These are phyloP conservation scores for Anthracocystis setariae DNA, from an alignment of 1,284 basidiomycete species.

Conservation along the genomic window DNA sequence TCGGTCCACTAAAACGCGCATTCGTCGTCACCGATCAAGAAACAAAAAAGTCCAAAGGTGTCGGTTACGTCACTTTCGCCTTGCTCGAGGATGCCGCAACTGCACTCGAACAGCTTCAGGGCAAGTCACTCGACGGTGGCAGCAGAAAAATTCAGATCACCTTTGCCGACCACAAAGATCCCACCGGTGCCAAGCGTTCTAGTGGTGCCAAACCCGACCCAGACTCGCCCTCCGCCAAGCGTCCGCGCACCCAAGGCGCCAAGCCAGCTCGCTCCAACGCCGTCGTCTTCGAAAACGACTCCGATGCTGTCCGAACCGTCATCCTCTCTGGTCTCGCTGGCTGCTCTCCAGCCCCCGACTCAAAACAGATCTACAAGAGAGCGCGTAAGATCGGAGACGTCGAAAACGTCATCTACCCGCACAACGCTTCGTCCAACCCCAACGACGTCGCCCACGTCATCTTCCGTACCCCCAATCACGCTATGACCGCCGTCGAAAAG, in stretches of 20 bases:
- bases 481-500: slow-evolving; percentile 79
- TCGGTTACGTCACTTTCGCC: slow-evolving; percentile 96
- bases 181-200: slow-evolving; percentile 41
- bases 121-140: slow-evolving; percentile 59
- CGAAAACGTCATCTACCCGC: slow-evolving; percentile 59
- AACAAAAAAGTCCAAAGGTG: slow-evolving; percentile 87
- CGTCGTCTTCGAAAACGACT: slow-evolving; percentile 43
- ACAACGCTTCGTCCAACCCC: slow-evolving; percentile 34
- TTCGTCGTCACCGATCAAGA: slow-evolving; percentile 87
- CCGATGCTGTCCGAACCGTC: slow-evolving; percentile 62
- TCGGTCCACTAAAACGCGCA: slow-evolving; percentile 91
- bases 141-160: slow-evolving; percentile 60
- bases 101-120: slow-evolving; percentile 61
- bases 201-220: slow-evolving; percentile 22
- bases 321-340: slow-evolving; percentile 58
- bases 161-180: slow-evolving; percentile 55
- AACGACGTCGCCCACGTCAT: slow-evolving; percentile 75
- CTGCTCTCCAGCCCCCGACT: slow-evolving; percentile 57
- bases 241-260: slow-evolving; percentile 21
- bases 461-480: slow-evolving; percentile 78
- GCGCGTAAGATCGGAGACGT: slow-evolving; percentile 65
- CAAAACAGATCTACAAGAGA: slow-evolving; percentile 64
- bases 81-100: slow-evolving; percentile 82
- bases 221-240: slow-evolving; percentile 26
- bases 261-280: slow-evolving; percentile 17